Percentiles rank a stretch among this genome's conserved stretches.
Conservation (phyloP, 2,329 filamentous ascomycete genomes). For the Fusarium mangiferae region DNA sequence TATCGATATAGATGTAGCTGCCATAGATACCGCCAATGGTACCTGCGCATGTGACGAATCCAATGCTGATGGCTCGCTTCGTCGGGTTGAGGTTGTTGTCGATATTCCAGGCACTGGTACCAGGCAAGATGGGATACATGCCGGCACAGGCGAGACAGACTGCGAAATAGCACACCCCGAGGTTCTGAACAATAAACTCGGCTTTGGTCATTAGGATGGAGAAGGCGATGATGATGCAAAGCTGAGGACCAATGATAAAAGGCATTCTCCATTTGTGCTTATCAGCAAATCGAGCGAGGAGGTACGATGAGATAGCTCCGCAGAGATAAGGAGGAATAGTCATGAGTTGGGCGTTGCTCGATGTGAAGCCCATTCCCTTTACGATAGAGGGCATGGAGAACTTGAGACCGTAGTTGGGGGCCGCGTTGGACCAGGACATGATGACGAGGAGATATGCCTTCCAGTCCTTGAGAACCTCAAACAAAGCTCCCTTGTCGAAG, state of each 20-base stretch:
- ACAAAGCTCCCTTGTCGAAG: slow-evolving; percentile 15
- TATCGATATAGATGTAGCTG: slow-evolving; percentile 39
- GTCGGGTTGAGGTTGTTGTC: slow-evolving; percentile 49
- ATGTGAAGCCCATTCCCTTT: slow-evolving; percentile 52
- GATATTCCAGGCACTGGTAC: slow-evolving; percentile 50
- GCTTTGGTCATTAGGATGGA: slow-evolving; percentile 35
- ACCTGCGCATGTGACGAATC: slow-evolving; percentile 43
- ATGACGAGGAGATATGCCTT: slow-evolving; percentile 54
- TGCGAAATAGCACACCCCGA: slow-evolving; percentile 34
- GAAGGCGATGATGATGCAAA: slow-evolving; percentile 46
- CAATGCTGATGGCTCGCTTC: slow-evolving; percentile 51
- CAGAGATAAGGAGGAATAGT: slow-evolving; percentile 51
- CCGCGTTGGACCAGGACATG: slow-evolving; percentile 53
- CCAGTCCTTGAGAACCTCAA: slow-evolving; percentile 27
- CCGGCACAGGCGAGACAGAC: slow-evolving; percentile 45
- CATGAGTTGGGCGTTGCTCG: slow-evolving; percentile 43
- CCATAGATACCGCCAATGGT: slow-evolving; percentile 41
- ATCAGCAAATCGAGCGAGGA: slow-evolving; percentile 45
- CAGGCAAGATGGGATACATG: slow-evolving; percentile 50
- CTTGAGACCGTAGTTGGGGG: slow-evolving; percentile 46
- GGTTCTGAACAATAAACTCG: slow-evolving; percentile 28
- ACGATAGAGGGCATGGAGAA: slow-evolving; percentile 52
- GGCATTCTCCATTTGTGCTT: slow-evolving; percentile 49
- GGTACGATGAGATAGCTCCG: slow-evolving; percentile 37
- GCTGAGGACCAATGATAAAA: slow-evolving; percentile 46